Base-by-base conservation (phyloP, 2,329 filamentous ascomycete genomes). In the Scytalidium sp. region DNA sequence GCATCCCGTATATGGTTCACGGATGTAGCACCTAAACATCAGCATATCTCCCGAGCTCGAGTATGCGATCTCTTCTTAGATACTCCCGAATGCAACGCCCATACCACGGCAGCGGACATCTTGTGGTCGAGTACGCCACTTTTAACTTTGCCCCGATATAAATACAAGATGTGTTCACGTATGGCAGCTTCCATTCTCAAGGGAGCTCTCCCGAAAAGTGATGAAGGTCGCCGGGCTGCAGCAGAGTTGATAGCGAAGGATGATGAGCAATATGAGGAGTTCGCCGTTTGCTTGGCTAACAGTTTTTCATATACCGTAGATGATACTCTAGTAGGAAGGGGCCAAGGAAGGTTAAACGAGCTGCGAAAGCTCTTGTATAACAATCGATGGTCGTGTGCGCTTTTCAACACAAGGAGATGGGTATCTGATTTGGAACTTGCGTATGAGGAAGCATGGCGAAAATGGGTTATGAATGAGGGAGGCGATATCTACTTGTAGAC, bases 161-260 rank as follows among this genome's bases (percentile, higher is more conserved):
- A 88, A 45, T 97, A 97, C 72, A 99, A 99, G 70, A 99, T 99
- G 94, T 99, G 94, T 69, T 96, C 90, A 41, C 88, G 94, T 47
- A 99, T 99, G 88, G 94, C 93, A 6, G 92, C 94, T 6, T 96
- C 90, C 10, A 97, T 99, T 50, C 77, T 99, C 23, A 88, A 84
- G 56, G 94, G 94, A 15, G 94, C 94, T 0, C 72, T 99, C 3
- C 94, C 94, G 0, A 86, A 84, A 57, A 78, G 75, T 0, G 70
- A 75, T 1, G 81, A 83, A n/a, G 91, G 93, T 3, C 71, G 73
- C 6, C 74, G 73, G 50, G 88, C 87, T 1, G 86, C 86, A 0
- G 67, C 71, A 17, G 90, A 97, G 50, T 76, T 99, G 23, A 90
- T 96, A 50, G 89, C 88, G 0, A 70, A 68, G 3, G 84, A 81